Evolutionary conservation across 345 rosid genomes (phyloP).

Genomic region (Cochlearia excelsa): DNA sequence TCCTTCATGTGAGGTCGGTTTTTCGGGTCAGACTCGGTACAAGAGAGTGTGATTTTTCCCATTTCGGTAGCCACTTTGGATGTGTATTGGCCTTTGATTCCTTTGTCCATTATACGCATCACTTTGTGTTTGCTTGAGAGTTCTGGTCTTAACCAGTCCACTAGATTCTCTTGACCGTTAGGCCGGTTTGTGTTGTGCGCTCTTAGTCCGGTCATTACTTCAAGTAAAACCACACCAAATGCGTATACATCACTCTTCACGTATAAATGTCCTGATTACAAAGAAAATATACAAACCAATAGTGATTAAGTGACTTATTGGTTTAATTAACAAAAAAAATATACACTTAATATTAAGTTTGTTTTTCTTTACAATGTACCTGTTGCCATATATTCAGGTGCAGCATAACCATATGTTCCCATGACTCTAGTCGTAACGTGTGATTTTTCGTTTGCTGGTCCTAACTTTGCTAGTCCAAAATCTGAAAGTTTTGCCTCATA

Average conservation of each 20-base stretch:
- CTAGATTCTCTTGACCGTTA: conserved; percentile 40
- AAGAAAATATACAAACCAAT: background rate
- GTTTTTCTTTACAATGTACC: conserved; percentile 31
- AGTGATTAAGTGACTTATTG: too few relatives aligned
- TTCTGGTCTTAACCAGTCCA: conserved; percentile 55
- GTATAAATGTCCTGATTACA: conserved; percentile 58
- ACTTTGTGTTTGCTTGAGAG: conserved; percentile 43
- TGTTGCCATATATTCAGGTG: conserved; percentile 34
- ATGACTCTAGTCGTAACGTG: conserved; percentile 77
- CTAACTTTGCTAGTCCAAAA: conserved; percentile 69
- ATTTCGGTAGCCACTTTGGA: conserved; percentile 39
- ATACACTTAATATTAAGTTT: too few relatives aligned
- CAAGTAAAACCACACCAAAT: conserved; percentile 71
- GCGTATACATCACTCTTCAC: conserved; percentile 80
- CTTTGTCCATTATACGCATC: conserved; percentile 58
- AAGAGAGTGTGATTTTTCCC: conserved; percentile 45
- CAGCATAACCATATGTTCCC: conserved; percentile 49
- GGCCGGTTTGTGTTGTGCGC: conserved; percentile 57
- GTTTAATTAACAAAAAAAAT: too few relatives aligned
- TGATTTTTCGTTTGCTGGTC: conserved; percentile 55
- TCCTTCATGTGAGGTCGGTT: conserved; percentile 67
- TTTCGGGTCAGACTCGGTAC: conserved; percentile 54
- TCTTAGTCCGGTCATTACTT: conserved; percentile 58
- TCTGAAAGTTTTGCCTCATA: conserved; percentile 62
- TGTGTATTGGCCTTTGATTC: conserved; percentile 51